Conservation (phyloP, 2,329 filamentous ascomycete genomes). For the Fusarium citri region DNA sequence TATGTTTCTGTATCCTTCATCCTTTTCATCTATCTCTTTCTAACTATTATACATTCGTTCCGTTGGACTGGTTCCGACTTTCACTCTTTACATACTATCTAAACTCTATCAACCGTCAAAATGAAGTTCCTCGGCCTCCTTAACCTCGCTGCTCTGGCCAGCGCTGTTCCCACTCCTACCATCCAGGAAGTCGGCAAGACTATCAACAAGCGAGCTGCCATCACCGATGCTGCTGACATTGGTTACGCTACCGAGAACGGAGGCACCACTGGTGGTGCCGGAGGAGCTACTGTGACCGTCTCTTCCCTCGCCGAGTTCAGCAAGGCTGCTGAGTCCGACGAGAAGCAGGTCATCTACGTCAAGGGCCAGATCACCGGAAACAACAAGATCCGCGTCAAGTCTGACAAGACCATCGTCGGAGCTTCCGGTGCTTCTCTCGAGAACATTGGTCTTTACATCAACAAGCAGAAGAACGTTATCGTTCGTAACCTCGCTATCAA, state of each 20-base stretch:
- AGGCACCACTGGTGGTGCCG: slow-evolving; percentile 63
- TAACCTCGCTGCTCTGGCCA: slow-evolving; percentile 48
- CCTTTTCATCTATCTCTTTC: slow-evolving; percentile 23
- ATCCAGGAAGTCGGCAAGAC: slow-evolving; percentile 44
- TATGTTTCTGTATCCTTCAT: slow-evolving; percentile 17
- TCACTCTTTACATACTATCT: slow-evolving; percentile 28
- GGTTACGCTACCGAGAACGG: slow-evolving; percentile 52
- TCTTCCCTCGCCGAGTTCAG: slow-evolving; percentile 59
- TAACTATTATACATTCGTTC: slow-evolving; percentile 37
- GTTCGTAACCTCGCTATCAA: slow-evolving; percentile 71
- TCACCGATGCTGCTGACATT: slow-evolving; percentile 52
- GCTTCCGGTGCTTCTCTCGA: slow-evolving; percentile 53
- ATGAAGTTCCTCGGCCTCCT: slow-evolving; percentile 52
- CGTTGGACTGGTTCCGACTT: slow-evolving; percentile 37
- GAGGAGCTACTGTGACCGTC: slow-evolving; percentile 60
- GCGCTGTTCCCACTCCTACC: slow-evolving; percentile 49
- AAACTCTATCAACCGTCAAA: slow-evolving; percentile 17
- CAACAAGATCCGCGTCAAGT: slow-evolving; percentile 55
- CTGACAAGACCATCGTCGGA: slow-evolving; percentile 61
- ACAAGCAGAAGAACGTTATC: slow-evolving; percentile 68
- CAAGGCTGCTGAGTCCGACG: slow-evolving; percentile 58
- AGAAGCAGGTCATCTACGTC: slow-evolving; percentile 56
- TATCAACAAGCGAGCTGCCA: slow-evolving; percentile 51
- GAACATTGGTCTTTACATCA: slow-evolving; percentile 65
- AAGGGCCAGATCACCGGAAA: slow-evolving; percentile 55